Evolutionary conservation across 495 filamentous ascomycete genomes (phyloP).

Genomic region (Immersiella caudata): DNA sequence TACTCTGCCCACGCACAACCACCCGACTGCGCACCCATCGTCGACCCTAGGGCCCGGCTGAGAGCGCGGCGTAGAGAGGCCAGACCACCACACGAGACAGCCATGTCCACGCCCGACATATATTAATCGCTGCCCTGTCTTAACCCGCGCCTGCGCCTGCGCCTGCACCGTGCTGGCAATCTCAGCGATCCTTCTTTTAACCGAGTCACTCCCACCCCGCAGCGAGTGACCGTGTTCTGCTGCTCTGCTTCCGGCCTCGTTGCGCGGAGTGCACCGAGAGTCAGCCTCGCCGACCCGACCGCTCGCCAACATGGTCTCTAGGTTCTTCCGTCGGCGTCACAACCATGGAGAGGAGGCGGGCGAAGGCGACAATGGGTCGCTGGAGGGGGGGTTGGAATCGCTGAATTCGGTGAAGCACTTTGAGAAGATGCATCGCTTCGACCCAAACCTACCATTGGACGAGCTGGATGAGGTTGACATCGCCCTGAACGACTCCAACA

Average conservation of each 20-base stretch:
- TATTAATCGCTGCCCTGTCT: constrained; percentile 30
- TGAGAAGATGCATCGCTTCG: constrained; percentile 65
- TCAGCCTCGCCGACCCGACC: constrained; percentile 5
- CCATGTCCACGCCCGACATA: constrained; percentile 32
- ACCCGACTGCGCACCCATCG: constrained; percentile 6
- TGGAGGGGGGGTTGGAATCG: constrained; percentile 37
- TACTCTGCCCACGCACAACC: not conserved
- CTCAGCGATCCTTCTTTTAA: constrained; percentile 21
- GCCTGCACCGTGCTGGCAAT: constrained; percentile 9
- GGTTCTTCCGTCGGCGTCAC: constrained; percentile 34
- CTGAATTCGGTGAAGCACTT: constrained; percentile 48
- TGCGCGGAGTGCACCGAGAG: constrained; percentile 30
- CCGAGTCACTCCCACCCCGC: constrained; percentile 25
- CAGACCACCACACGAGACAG: constrained; percentile 23
- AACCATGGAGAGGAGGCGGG: constrained; percentile 29
- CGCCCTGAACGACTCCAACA: constrained; percentile 57
- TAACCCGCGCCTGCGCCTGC: constrained; percentile 21
- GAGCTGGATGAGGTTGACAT: constrained; percentile 63
- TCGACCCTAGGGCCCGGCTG: constrained; percentile 26
- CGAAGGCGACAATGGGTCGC: constrained; percentile 33
- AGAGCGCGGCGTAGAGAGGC: constrained; percentile 28
- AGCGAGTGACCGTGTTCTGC: constrained; percentile 17
- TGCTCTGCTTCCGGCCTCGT: constrained; percentile 25
- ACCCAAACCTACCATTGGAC: constrained; percentile 68
- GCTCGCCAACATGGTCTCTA: constrained; percentile 22